phyloP scores from a whole-genome alignment of 306 rosid genomes.

The Vigna reflexopilosa region DNA sequence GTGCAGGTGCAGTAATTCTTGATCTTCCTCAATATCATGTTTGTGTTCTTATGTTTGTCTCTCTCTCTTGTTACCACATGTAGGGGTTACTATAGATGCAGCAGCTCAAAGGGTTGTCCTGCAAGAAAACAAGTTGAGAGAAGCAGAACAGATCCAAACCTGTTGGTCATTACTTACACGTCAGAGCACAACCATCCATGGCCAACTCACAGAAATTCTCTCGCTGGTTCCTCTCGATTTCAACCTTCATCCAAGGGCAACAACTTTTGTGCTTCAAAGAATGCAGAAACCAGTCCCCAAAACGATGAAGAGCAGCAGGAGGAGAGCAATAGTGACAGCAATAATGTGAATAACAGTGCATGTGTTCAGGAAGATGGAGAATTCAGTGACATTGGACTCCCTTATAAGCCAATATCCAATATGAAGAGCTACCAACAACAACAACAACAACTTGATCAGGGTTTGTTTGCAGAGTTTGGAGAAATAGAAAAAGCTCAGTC shows the following conservation, averaged over 20 bases:
- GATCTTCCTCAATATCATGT: not conserved
- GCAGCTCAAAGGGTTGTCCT: conserved; percentile 91
- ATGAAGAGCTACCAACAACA: not conserved
- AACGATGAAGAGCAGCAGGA: conserved; percentile 46
- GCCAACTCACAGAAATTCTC: conserved; percentile 87
- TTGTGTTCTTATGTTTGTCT: not conserved
- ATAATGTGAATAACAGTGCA: conserved; percentile 35
- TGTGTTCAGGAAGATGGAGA: conserved; percentile 53
- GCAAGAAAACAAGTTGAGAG: conserved; percentile 92
- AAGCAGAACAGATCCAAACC: conserved; percentile 81
- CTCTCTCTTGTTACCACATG: conserved; percentile 17
- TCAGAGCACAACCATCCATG: conserved; percentile 94
- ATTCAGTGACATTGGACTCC: conserved; percentile 46
- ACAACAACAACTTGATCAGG: conserved; percentile 44
- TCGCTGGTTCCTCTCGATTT: conserved; percentile 73
- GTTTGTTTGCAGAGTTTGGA: conserved; percentile 68
- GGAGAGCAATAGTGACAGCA: conserved; percentile 42
- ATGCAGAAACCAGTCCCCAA: not conserved
- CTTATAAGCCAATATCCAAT: conserved; percentile 48
- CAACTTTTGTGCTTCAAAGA: conserved; percentile 13
- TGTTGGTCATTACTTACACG: conserved; percentile 87
- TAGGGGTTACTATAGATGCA: conserved; percentile 88
- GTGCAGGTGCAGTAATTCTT: not conserved
- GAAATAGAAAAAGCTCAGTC: conserved; percentile 61
- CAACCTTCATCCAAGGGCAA: conserved; percentile 52